phyloP scores from a whole-genome alignment of 163 green algal species.

The Scenedesmus sp. region DNA sequence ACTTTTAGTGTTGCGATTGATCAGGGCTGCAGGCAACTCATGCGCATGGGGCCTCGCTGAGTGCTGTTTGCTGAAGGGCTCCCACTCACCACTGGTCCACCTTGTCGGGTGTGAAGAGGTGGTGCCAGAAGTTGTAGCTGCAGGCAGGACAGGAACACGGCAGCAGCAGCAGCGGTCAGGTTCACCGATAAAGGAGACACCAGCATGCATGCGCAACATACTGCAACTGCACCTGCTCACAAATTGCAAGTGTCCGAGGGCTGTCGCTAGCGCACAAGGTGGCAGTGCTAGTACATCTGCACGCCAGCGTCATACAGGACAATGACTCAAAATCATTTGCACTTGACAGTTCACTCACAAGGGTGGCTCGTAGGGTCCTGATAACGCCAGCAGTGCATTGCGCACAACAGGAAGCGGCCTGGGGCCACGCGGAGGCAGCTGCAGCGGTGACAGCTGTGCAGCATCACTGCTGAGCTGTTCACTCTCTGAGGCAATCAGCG shows the following conservation, averaged over 20 bases:
- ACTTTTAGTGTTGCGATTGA: too few species aligned
- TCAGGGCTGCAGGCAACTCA: too few species aligned
- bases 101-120: conserved; percentile 37
- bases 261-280: too few species aligned
- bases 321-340: not conserved
- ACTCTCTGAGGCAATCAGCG: conserved; percentile 2
- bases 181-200: not conserved
- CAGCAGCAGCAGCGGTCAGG: not conserved
- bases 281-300: too few species aligned
- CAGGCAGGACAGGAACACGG: not conserved
- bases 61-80: too few species aligned
- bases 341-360: not conserved
- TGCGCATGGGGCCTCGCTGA: too few species aligned
- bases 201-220: too few species aligned
- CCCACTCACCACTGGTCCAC: conserved; percentile 36
- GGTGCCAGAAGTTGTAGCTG: conserved; percentile 45
- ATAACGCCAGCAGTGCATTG: not conserved
- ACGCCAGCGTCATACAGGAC: too few species aligned
- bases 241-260: too few species aligned
- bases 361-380: conserved; percentile 24
- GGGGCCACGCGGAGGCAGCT: not conserved
- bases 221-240: too few species aligned
- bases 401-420: not conserved
- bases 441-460: not conserved
- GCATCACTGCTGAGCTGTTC: conserved; percentile 21